Evolutionary conservation across 208 protist species (phyloP).

Genomic region (Leishmania turanica): DNA sequence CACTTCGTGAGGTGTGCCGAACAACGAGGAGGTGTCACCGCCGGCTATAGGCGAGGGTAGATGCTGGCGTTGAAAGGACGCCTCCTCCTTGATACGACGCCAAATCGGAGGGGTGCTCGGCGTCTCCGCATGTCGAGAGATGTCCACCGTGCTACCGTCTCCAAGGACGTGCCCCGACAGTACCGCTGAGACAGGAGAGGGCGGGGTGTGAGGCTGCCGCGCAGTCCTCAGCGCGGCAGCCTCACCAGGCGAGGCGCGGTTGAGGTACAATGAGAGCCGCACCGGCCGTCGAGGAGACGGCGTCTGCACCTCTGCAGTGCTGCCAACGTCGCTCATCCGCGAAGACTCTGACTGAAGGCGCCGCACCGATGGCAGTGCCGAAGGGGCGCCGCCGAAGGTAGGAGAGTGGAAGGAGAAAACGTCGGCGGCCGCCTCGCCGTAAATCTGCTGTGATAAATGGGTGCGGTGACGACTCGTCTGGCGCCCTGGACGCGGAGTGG

Average conservation of each 20-base stretch:
- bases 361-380: neutral
- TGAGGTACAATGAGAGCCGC: neutral
- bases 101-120: constrained; percentile 19
- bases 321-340: neutral
- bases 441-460: constrained; percentile 20
- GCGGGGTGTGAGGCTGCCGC: neutral
- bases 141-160: neutral
- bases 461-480: neutral
- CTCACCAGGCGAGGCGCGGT: neutral
- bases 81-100: constrained; percentile 28
- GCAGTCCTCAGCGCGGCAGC: neutral
- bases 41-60: constrained; percentile 13
- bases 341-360: neutral
- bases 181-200: neutral
- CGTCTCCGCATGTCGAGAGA: neutral
- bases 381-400: neutral
- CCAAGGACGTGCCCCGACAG: neutral
- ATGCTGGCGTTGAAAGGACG: constrained; percentile 7
- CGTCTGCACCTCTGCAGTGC: constrained; percentile 4
- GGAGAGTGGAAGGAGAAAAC: constrained; percentile 22
- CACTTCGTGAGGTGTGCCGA: constrained; percentile 21
- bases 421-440: constrained; percentile 29
- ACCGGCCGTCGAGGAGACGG: constrained; percentile 15
- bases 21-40: constrained; percentile 13
- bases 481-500: neutral